phyloP scores from a whole-genome alignment of 1,284 basidiomycete genomes.

The Trichosporon sp. region DNA sequence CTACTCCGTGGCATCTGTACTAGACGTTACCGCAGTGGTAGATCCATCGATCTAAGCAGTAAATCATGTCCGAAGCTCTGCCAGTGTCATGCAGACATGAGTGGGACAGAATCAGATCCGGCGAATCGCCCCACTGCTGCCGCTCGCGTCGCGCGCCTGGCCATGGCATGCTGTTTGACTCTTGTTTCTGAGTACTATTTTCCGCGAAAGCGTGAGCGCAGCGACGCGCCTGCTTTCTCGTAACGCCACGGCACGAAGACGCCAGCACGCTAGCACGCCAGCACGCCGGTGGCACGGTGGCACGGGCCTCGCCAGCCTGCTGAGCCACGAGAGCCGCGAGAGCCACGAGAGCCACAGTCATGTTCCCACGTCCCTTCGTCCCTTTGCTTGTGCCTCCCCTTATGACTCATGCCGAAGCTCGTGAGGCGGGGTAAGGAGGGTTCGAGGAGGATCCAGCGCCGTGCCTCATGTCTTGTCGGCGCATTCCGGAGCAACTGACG shows the following conservation, averaged over 20 bases:
- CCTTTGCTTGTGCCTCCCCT: background rate
- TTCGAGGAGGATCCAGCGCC: background rate
- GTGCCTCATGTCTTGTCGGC: conserved; percentile 10
- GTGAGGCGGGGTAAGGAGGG: background rate
- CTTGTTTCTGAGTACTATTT: background rate
- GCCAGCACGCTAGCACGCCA: no score
- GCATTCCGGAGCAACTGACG: background rate
- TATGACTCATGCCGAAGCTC: background rate
- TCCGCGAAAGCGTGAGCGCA: background rate
- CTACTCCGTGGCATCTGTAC: background rate
- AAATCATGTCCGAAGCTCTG: no score
- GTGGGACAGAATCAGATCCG: background rate
- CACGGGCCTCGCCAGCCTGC: background rate
- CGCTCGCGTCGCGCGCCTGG: background rate
- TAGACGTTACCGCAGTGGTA: no score
- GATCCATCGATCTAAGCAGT: no score
- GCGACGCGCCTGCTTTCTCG: background rate
- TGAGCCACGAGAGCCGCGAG: background rate
- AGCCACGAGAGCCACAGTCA: background rate
- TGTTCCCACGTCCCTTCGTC: conserved; percentile 1
- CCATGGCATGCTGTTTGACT: background rate
- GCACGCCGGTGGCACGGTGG: background rate
- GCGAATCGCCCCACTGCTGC: conserved; percentile 7
- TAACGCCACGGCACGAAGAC: background rate
- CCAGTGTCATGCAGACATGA: no score